Evolutionary conservation across 345 rosid species (phyloP), one percentile per base, ranked within the genome.

Genomic region (Populus simonii): DNA sequence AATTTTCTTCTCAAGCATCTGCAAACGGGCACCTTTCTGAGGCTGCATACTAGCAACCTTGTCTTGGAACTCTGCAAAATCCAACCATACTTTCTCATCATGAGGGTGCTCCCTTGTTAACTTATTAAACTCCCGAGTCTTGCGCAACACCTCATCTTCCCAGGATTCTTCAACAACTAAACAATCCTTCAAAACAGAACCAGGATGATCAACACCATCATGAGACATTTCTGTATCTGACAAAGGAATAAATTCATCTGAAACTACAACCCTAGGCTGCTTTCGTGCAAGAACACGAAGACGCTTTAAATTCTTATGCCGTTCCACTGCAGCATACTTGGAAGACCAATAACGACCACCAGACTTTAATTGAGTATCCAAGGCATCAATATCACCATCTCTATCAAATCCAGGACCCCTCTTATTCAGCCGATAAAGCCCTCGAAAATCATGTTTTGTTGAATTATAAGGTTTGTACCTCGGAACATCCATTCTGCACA

Each of bases 1-100:
- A 73, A 96, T 89, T 89, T 96, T 93, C 90, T 96, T 96, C 88
- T 93, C 98, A 72, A 96, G 87, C 25, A 88, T 92, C 86, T 92
- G 98, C 80, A 87, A 71, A 49, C 96, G 95, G 81, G 89, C 98
- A 85, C 93, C 98, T 86, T 89, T 96, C 79, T 90, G 92, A 9
- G 86, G 81, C 70, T 91, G 93, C 93, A 78, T 87, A 82, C 87
- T 90, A 2, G 94, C 90, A 85, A 92, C 93, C 80, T 79, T 82
- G 63, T 93, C 99, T 82, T 96, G 99, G 80, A 92, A 93, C 66
- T 86, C 87, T 0, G 97, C 92, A 86, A 93, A 96, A 41, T 87
- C 96, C n/a, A 96, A 78, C 98, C 99, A 96, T 6, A 80, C 85
- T 66, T 90, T 93, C 63, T 86, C 94, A 76, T 96, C 92, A 80